Conservation (phyloP, 768 basidiomycete genomes). For the Russula vinacea region DNA sequence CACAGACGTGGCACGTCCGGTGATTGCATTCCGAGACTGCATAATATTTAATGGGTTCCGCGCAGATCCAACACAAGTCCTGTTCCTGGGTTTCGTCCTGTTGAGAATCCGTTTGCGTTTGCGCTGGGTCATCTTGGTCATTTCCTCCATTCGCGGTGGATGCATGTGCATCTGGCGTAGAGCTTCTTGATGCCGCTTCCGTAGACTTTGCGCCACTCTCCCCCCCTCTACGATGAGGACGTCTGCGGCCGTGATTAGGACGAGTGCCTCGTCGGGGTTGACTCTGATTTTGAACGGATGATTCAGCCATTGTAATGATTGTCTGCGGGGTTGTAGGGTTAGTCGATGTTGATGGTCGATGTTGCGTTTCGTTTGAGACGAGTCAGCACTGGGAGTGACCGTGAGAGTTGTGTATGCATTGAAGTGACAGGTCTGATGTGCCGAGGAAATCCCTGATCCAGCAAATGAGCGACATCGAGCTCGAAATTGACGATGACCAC, state of each 20-base stretch:
- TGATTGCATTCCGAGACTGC: conserved; percentile 90
- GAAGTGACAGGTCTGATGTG: neutral
- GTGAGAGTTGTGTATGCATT: neutral
- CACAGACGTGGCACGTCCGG: conserved; percentile 92
- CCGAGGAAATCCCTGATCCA: neutral
- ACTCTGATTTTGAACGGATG: conserved; percentile 8
- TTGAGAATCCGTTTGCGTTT: conserved; percentile 6
- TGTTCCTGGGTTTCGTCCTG: conserved; percentile 15
- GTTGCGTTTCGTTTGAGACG: neutral
- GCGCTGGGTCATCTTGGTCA: neutral
- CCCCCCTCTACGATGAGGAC: conserved; percentile 13
- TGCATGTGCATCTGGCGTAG: conserved; percentile 3
- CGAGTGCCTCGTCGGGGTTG: neutral
- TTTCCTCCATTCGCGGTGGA: neutral
- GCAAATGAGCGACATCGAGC: conserved; percentile 26
- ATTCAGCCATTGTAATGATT: conserved; percentile 19
- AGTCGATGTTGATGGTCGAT: neutral
- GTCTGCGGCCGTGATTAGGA: conserved; percentile 17
- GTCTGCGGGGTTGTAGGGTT: neutral
- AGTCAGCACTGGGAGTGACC: no score
- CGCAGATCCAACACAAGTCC: conserved; percentile 85
- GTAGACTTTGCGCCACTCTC: conserved; percentile 2
- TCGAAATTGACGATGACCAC: conserved; percentile 37
- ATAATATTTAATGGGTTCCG: conserved; percentile 89
- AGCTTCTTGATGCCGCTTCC: neutral